phyloP scores from a whole-genome alignment of 495 filamentous ascomycete genomes.

The Xylaria grammica region DNA sequence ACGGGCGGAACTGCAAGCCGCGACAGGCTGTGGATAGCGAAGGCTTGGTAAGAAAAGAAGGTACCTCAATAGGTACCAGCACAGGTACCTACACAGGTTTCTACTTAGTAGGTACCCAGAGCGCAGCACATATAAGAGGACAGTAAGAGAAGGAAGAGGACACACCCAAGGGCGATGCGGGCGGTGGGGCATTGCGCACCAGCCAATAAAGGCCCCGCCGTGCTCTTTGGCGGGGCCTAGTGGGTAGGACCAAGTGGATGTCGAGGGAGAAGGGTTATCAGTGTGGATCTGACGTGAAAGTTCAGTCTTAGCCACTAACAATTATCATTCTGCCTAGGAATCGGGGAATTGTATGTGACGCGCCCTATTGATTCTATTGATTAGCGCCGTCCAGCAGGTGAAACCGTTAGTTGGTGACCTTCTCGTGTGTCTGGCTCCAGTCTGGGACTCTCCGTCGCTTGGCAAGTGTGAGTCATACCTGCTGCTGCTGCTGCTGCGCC shows the following conservation, averaged over 20 bases:
- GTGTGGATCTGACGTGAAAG: slow-evolving; percentile 20
- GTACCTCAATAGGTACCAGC: too few relatives aligned
- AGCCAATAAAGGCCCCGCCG: not conserved
- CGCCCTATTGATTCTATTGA: too few relatives aligned
- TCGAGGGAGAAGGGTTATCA: slow-evolving; percentile 23
- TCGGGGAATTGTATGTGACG: too few relatives aligned
- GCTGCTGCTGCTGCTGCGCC: slow-evolving; percentile 24
- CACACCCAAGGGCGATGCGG: not conserved
- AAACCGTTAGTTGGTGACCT: slow-evolving; percentile 35
- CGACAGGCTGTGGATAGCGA: too few relatives aligned
- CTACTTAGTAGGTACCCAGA: too few relatives aligned
- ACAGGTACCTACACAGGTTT: too few relatives aligned
- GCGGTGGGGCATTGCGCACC: not conserved
- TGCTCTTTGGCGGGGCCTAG: not conserved
- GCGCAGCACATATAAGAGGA: too few relatives aligned
- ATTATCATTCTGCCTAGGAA: slow-evolving; percentile 29
- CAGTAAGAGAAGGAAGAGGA: too few relatives aligned
- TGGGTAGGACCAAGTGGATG: slow-evolving; percentile 17
- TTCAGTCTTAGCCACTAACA: slow-evolving; percentile 37
- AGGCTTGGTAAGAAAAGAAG: not conserved
- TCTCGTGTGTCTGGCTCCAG: slow-evolving; percentile 7
- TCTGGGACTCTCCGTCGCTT: not conserved
- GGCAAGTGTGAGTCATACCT: slow-evolving; percentile 38
- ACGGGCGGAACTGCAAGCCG: too few relatives aligned
- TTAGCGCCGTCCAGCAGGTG: slow-evolving; percentile 26